A percentile compares a stretch with the other conserved stretches of the same genome.
phyloP scores from a whole-genome alignment of 441 rosid genomes.

The Arabidopsis lyrata region DNA sequence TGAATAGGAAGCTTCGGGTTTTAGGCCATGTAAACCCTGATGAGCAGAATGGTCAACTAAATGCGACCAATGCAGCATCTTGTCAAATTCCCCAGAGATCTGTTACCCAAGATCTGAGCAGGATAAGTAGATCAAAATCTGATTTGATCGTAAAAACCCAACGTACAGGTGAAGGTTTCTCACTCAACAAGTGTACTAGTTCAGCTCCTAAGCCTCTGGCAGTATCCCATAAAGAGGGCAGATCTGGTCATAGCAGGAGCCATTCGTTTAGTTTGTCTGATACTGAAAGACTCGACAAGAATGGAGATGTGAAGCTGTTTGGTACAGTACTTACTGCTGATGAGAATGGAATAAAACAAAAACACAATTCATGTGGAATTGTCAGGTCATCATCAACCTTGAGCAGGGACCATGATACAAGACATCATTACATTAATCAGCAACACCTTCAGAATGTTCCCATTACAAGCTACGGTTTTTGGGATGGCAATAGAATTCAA shows the following conservation, averaged over 20 bases:
- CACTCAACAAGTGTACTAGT: slow-evolving; percentile 65
- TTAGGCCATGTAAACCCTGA: slow-evolving; percentile 45
- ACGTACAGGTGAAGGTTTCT: slow-evolving; percentile 56
- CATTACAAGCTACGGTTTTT: slow-evolving; percentile 69
- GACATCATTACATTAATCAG: slow-evolving; percentile 56
- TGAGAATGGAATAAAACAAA: slow-evolving; percentile 54
- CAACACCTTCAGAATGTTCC: slow-evolving; percentile 73
- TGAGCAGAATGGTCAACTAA: slow-evolving; percentile 39
- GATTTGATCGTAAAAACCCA: slow-evolving; percentile 48
- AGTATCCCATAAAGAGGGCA: slow-evolving; percentile 48
- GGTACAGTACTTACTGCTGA: slow-evolving; percentile 76
- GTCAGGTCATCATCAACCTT: slow-evolving; percentile 55
- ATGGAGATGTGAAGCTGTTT: slow-evolving; percentile 84
- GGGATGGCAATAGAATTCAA: slow-evolving; percentile 91
- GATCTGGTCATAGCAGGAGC: slow-evolving; percentile 48
- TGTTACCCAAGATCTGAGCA: slow-evolving; percentile 51
- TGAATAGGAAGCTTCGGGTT: slow-evolving; percentile 44
- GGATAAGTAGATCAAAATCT: slow-evolving; percentile 52
- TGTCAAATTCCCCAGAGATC: slow-evolving; percentile 56
- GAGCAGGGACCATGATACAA: slow-evolving; percentile 51
- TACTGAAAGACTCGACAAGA: slow-evolving; percentile 59
- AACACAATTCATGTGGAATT: slow-evolving; percentile 44
- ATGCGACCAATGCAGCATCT: slow-evolving; percentile 33
- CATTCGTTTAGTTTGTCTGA: slow-evolving; percentile 57
- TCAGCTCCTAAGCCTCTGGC: slow-evolving; percentile 55